Conservation (phyloP, 108 stramenopile species). For the Craspedostauros australis region DNA sequence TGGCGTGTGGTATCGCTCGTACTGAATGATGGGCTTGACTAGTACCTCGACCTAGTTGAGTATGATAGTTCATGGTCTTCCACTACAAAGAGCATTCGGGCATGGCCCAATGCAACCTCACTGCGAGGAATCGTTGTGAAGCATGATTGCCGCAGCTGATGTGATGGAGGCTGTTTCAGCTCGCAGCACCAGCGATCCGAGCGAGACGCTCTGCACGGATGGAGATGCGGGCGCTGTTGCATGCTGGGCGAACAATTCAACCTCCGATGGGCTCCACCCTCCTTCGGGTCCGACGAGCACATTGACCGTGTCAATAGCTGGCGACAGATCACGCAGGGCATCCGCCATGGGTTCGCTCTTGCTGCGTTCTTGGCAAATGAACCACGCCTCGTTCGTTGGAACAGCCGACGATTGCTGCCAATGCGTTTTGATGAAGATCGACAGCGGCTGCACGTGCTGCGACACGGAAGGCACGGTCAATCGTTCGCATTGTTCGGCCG, state of each 20-base stretch:
- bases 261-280: slow-evolving; percentile 73
- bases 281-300: slow-evolving; percentile 81
- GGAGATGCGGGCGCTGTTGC: slow-evolving; percentile 2
- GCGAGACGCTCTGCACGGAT: slow-evolving; percentile 47
- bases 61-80: too few species aligned
- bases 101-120: too few species aligned
- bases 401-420: not conserved
- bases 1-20: too few species aligned
- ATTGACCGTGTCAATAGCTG: too few species aligned
- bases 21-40: too few species aligned
- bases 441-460: too few species aligned
- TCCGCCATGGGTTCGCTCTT: too few species aligned
- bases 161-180: slow-evolving; percentile 75
- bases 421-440: not conserved
- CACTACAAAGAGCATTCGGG: too few species aligned
- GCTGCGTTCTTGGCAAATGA: slow-evolving; percentile 72
- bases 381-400: slow-evolving; percentile 4
- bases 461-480: slow-evolving; percentile 38
- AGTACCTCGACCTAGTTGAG: too few species aligned
- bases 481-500: slow-evolving; percentile 83
- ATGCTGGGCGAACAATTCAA: slow-evolving; percentile 35
- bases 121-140: slow-evolving; percentile 21
- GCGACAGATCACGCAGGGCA: too few species aligned
- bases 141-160: slow-evolving; percentile 43
- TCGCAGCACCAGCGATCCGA: slow-evolving; percentile 58